A percentile compares a stretch with the other conserved stretches of the same genome.
These are phyloP conservation scores for Flagelloscypha sp. DNA, from an alignment of 768 basidiomycete species.

Conservation along the genomic window DNA sequence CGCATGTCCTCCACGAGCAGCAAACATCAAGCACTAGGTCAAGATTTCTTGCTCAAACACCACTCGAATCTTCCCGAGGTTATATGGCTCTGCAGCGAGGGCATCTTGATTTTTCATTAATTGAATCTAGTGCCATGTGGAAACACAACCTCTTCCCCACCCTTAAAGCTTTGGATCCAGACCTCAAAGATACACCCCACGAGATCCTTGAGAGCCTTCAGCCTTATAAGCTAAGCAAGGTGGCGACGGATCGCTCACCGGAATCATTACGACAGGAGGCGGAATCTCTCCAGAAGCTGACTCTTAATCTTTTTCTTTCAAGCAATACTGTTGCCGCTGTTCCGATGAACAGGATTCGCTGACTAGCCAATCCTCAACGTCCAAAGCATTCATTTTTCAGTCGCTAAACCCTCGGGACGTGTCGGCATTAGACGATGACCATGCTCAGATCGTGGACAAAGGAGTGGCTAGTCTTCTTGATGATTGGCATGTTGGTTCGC, in stretches of 20 bases:
- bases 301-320: slow-evolving; percentile 56
- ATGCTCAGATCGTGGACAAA: too few relatives aligned
- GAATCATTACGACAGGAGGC: slow-evolving; percentile 38
- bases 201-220: slow-evolving; percentile 31
- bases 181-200: slow-evolving; percentile 25
- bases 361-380: too few relatives aligned
- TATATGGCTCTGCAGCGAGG: slow-evolving; percentile 45
- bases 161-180: slow-evolving; percentile 33
- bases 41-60: slow-evolving; percentile 50
- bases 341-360: too few relatives aligned
- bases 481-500: too few relatives aligned
- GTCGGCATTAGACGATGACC: too few relatives aligned
- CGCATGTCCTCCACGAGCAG: slow-evolving; percentile 45
- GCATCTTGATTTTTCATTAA: slow-evolving; percentile 29
- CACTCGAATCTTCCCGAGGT: slow-evolving; percentile 42
- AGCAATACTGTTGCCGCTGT: too few relatives aligned
- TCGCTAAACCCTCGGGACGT: slow-evolving; percentile 13
- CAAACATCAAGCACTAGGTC: slow-evolving; percentile 34
- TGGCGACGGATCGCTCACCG: slow-evolving; percentile 27
- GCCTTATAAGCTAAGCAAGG: slow-evolving; percentile 33
- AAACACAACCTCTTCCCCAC: slow-evolving; percentile 39
- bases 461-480: too few relatives aligned
- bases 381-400: too few relatives aligned
- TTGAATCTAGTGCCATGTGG: slow-evolving; percentile 43
- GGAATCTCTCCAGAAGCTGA: slow-evolving; percentile 52